Base-by-base conservation (phyloP, 176 grass and related monocot species). In the Carex littledalei region DNA sequence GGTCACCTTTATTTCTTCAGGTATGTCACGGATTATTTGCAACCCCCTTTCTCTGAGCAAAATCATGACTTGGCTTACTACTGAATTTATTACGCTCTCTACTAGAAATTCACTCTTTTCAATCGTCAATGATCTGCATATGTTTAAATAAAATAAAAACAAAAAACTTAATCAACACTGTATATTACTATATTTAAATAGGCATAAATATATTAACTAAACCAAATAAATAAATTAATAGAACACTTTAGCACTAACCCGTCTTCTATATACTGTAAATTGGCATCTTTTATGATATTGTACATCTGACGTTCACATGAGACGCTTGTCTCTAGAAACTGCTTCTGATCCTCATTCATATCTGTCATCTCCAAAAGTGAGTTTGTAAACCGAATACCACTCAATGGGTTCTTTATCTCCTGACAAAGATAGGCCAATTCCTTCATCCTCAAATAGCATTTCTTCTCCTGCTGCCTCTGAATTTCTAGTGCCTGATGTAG, bases 331-430 rank as follows among this genome's bases (percentile, higher is more conserved):
- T 95, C 96, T 78, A 99, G 85, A 83, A 99, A 95, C 85, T 95
- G 96, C 88, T 90, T 94, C 87, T 95, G 96, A 68, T 95, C 93
- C 87, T 95, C 91, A 80, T 86, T 94, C 86, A 99, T 89, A 87
- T 94, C 81, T 66, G 93, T 92, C 93, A 86, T 90, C 71, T 95
- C 91, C 87, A 95, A 86, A 41, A 99, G 79, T 64, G 93, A 92
- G 79, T 91, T 95, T 70, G 91, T 95, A 86, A 99, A 99, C 80
- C 43, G 89, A 50, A 99, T 99, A 63, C 96, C 96, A 56, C 84
- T 94, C 70, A 99, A 89, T 52, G 96, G 96, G 65, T 99, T 99
- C 63, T 99, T 99, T 67, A 99, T 95, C 88, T 99, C 96, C 91
- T 99, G 96, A 80, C 87, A 94, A 86, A 99, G 93, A 66, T 95